These are phyloP conservation scores for Jamesozyma jinghongensis DNA, from an alignment of 805 yeast genomes.

Conservation along the genomic window DNA sequence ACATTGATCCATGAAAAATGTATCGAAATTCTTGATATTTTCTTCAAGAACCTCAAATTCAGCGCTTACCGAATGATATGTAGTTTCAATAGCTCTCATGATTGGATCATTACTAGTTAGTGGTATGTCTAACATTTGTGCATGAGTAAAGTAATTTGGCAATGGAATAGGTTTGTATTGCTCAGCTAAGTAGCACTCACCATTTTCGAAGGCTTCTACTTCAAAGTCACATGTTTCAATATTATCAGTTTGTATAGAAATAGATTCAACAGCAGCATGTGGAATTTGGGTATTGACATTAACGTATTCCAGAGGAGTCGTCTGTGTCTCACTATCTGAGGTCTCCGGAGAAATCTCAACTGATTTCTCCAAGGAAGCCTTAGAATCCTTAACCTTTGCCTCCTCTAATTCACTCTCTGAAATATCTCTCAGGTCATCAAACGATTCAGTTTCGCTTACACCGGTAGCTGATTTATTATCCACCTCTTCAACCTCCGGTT, in stretches of 20 bases:
- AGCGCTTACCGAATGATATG: conserved; percentile 23
- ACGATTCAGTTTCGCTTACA: conserved; percentile 10
- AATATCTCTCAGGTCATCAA: conserved; percentile 17
- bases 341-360: conserved; percentile 1
- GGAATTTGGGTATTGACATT: conserved; percentile 20
- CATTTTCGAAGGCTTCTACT: conserved; percentile 28
- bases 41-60: conserved; percentile 29
- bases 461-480: background rate
- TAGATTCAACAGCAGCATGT: background rate
- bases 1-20: conserved; percentile 30
- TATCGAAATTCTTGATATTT: conserved; percentile 23
- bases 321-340: conserved; percentile 4
- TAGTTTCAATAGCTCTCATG: conserved; percentile 19
- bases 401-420: conserved; percentile 14
- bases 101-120: conserved; percentile 10
- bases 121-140: conserved; percentile 9
- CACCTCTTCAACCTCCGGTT: background rate
- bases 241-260: conserved; percentile 1
- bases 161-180: conserved; percentile 16
- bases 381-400: background rate
- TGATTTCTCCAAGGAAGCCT: no score
- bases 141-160: conserved; percentile 16
- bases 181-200: conserved; percentile 27
- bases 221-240: conserved; percentile 7
- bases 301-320: conserved; percentile 7